Evolutionary conservation across 1,139 yeast genomes (phyloP).

Genomic region (Suhomyces guaymorum): DNA sequence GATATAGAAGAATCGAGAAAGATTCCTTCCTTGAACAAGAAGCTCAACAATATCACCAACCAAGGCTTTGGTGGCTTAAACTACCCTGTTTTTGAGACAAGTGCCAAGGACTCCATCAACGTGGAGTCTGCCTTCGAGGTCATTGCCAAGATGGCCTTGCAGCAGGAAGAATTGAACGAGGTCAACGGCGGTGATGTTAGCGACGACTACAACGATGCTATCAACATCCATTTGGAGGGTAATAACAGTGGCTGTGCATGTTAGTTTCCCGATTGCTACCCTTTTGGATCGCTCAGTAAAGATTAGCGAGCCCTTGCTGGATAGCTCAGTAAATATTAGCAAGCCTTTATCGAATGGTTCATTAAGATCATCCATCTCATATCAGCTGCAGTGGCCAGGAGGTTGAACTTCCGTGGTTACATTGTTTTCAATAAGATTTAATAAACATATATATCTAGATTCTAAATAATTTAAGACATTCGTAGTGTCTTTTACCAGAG

Average conservation of each 20-base stretch:
- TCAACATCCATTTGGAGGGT: conserved; percentile 87
- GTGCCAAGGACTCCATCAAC: conserved; percentile 30
- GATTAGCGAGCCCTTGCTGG: no score
- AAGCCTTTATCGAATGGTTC: no score
- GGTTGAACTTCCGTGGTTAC: not conserved
- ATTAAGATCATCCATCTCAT: not conserved
- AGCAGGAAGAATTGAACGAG: conserved; percentile 86
- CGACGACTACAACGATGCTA: conserved; percentile 90
- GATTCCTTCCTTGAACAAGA: conserved; percentile 71
- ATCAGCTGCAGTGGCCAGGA: not conserved
- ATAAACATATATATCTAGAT: conserved; percentile 10
- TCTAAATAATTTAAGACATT: no score
- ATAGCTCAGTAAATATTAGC: no score
- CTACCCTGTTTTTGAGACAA: conserved; percentile 71
- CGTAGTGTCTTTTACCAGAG: no score
- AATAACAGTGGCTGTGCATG: conserved; percentile 77
- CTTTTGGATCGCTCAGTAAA: no score
- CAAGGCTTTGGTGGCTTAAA: conserved; percentile 70
- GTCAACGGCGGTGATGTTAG: conserved; percentile 74
- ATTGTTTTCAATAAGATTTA: no score
- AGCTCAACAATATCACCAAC: conserved; percentile 83
- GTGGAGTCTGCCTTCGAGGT: conserved; percentile 96
- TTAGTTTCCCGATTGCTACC: no score
- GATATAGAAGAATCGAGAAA: conserved; percentile 93
- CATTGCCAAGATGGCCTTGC: conserved; percentile 91